Base-by-base conservation (phyloP, 371 early-diverging fungal genomes). In the Syncephalastrum sp. region DNA sequence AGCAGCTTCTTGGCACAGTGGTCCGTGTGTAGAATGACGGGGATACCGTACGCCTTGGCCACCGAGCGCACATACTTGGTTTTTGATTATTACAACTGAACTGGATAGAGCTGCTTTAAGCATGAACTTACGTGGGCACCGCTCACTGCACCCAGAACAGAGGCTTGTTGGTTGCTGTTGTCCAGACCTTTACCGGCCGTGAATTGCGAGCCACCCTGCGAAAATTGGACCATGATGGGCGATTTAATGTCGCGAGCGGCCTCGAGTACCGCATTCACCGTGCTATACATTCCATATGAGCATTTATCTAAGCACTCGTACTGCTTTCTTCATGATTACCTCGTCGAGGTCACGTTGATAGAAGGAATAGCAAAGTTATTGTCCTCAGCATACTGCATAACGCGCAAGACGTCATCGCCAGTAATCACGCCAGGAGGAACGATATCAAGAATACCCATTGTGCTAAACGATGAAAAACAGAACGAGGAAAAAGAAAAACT, bases 1-100 rank as follows among this genome's bases (percentile, higher is more conserved):
- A 94, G 81, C 58, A 94, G 86, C 81, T 93, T 91, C 81, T 90
- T 89, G 72, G 93, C 95, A 81, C 95, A 94, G 84, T 94, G 95
- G 70, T 94, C 95, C 57, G 90, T 88, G 85, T 94, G 95, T 56
- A 93, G 61, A 43, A 89, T 73, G 47, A 94, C 93, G 51, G 94
- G 94, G 59, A 94, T 79, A 57, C 93, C 94, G 57, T 94, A 94
- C 53, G 89, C 86, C 74, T 86, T 88, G 62, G 95, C 93, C 50
- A 94, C 91, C 17, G 78, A 55, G 53, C 95, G 89, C 54, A 92
- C 85, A 65, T 92, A 90, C 73, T 71, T n/a, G 2, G n/a, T 10
- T 21, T 21, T 21, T 21, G 21, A 21, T 21, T 21, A 21, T 21
- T 21, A 21, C 21, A 21, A 21, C 21, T 21, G 21, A 27, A 24